A percentile compares a stretch with the other conserved stretches of the same genome.
Conservation (phyloP, 306 rosid species). For the Elaeagnus macrophylla region DNA sequence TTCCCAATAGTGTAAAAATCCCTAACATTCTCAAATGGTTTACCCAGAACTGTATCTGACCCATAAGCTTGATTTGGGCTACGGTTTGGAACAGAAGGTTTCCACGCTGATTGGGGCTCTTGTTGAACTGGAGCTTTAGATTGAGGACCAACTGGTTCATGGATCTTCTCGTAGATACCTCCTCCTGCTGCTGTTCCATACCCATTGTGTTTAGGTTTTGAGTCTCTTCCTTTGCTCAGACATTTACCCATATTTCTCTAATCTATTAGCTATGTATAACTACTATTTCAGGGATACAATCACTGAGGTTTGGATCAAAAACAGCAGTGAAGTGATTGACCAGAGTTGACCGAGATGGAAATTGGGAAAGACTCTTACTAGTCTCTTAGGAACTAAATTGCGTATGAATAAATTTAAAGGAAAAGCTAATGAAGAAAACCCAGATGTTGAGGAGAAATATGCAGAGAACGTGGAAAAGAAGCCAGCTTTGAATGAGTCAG, state of each 20-base stretch:
- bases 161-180: slow-evolving; percentile 29
- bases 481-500: slow-evolving; percentile 14
- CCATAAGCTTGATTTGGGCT: slow-evolving; percentile 31
- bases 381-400: not conserved
- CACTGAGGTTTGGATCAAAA: slow-evolving; percentile 22
- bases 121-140: slow-evolving; percentile 32
- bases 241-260: slow-evolving; percentile 52
- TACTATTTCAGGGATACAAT: not conserved
- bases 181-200: slow-evolving; percentile 27
- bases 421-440: not conserved
- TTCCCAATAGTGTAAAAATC: slow-evolving; percentile 48
- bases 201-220: slow-evolving; percentile 28
- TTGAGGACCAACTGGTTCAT: slow-evolving; percentile 38
- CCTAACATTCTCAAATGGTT: slow-evolving; percentile 63
- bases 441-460: not conserved
- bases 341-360: slow-evolving; percentile 13
- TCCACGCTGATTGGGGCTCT: slow-evolving; percentile 30
- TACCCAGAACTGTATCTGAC: slow-evolving; percentile 52
- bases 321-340: not conserved
- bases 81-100: slow-evolving; percentile 23
- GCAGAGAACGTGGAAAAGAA: slow-evolving; percentile 1
- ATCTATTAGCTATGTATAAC: not conserved
- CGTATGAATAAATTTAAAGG: slow-evolving; percentile 12
- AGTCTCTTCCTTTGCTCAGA: slow-evolving; percentile 36
- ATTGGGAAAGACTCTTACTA: not conserved